Evolutionary conservation across 805 yeast species (phyloP).

Genomic region (Kluyveromyces lactis): DNA sequence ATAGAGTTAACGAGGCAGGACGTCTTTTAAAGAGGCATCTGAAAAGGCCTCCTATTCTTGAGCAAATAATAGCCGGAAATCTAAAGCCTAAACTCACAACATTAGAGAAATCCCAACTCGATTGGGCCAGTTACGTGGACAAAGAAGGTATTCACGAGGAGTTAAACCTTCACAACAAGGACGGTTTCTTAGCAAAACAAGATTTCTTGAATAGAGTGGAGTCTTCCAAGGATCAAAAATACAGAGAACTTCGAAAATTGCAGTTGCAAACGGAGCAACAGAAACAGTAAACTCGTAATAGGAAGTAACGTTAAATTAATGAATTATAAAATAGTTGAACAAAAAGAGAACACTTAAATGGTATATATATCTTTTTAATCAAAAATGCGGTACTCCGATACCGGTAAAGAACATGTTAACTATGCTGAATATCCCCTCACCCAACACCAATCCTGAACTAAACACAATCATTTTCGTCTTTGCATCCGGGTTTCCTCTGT

Average conservation of each 20-base stretch:
- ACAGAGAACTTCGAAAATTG: constrained; percentile 31
- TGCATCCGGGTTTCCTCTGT: constrained; percentile 34
- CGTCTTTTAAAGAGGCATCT: constrained; percentile 44
- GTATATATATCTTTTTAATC: constrained; percentile 1
- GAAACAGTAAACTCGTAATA: constrained; percentile 2
- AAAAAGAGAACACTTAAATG: background rate
- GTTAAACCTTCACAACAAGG: constrained; percentile 69
- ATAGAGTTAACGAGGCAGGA: constrained; percentile 17
- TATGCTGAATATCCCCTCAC: constrained; percentile 87
- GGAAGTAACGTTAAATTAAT: background rate
- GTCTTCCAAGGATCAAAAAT: constrained; percentile 30
- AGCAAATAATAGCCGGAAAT: constrained; percentile 62
- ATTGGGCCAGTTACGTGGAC: constrained; percentile 94
- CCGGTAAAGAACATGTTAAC: constrained; percentile 72
- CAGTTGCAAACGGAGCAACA: constrained; percentile 25
- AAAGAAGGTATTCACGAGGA: constrained; percentile 79
- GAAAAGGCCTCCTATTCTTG: constrained; percentile 68
- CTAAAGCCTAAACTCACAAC: constrained; percentile 80
- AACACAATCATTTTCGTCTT: constrained; percentile 75
- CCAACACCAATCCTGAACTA: constrained; percentile 86
- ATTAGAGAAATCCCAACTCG: constrained; percentile 83
- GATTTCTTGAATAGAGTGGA: constrained; percentile 79
- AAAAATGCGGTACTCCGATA: constrained; percentile 54
- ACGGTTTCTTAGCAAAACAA: constrained; percentile 85
- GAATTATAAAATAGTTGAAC: no score